Percentiles rank a stretch among this genome's conserved stretches.
Evolutionary conservation across 352 stramenopile genomes (phyloP).

Genomic region (Globisporangium echinulatum): DNA sequence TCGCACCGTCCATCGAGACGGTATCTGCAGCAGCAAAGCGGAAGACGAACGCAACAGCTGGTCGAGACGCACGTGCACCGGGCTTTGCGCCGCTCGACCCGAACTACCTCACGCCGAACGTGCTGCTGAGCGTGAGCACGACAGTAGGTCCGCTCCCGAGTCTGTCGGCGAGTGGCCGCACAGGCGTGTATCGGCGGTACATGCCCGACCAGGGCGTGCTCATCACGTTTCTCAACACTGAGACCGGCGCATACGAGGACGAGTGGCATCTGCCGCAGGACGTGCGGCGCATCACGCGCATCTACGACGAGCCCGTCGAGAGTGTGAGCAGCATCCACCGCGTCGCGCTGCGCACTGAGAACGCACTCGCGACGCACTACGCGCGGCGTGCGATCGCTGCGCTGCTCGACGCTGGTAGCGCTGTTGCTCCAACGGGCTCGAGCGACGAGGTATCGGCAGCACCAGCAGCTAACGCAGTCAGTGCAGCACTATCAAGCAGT

Average conservation of each 20-base stretch:
- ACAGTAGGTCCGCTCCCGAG: conserved; percentile 63
- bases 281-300: conserved; percentile 66
- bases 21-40: conserved; percentile 3
- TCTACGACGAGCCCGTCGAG: conserved; percentile 74
- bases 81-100: conserved; percentile 65
- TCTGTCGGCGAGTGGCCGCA: conserved; percentile 55
- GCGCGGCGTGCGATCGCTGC: conserved; percentile 48
- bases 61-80: conserved; percentile 18
- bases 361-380: conserved; percentile 79
- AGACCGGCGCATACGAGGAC: conserved; percentile 82
- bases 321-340: conserved; percentile 68
- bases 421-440: not conserved
- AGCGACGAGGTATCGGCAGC: not conserved
- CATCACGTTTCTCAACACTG: conserved; percentile 80
- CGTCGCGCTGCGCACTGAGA: conserved; percentile 70
- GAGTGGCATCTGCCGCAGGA: conserved; percentile 72
- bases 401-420: conserved; percentile 18
- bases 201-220: conserved; percentile 58
- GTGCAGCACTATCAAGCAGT: conserved; percentile 3
- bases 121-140: conserved; percentile 76
- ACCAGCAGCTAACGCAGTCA: not conserved
- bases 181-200: conserved; percentile 57
- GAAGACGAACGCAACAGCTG: not conserved
- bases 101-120: conserved; percentile 59
- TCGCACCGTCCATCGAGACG: conserved; percentile 39